A percentile compares a stretch with the other conserved stretches of the same genome.
Conservation (phyloP, 495 filamentous ascomycete species). For the Usnea hakonensis region DNA sequence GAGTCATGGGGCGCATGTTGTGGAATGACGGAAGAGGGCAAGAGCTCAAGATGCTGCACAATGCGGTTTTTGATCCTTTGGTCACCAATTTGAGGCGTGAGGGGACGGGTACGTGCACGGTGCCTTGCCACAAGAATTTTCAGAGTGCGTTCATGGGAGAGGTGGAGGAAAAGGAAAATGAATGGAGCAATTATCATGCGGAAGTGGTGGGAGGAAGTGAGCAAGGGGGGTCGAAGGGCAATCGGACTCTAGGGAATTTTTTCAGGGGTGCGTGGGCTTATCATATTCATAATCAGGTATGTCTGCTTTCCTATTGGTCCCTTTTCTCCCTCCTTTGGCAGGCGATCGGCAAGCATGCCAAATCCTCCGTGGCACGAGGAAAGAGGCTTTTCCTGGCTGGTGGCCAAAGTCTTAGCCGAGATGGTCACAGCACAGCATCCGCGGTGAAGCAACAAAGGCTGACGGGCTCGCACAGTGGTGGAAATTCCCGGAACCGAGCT, state of each 20-base stretch:
- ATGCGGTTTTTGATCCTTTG: slow-evolving; percentile 49
- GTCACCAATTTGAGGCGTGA: slow-evolving; percentile 52
- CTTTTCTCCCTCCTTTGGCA: not conserved
- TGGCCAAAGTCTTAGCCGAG: not conserved
- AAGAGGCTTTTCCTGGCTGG: not conserved
- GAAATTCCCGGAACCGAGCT: slow-evolving; percentile 49
- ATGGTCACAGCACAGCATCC: not conserved
- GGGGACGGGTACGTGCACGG: slow-evolving; percentile 43
- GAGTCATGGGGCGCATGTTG: slow-evolving; percentile 49
- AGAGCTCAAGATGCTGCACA: slow-evolving; percentile 50
- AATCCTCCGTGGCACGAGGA: not conserved
- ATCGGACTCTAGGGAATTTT: slow-evolving; percentile 48
- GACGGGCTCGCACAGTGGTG: slow-evolving; percentile 31
- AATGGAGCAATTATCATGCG: slow-evolving; percentile 47
- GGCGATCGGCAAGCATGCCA: not conserved
- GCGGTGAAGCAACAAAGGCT: not conserved
- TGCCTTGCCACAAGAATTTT: slow-evolving; percentile 49
- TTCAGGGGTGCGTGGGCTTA: slow-evolving; percentile 51
- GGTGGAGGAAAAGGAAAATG: slow-evolving; percentile 34
- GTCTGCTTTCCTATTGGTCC: slow-evolving; percentile 11
- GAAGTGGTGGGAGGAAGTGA: slow-evolving; percentile 25
- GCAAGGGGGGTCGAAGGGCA: slow-evolving; percentile 32
- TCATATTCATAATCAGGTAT: slow-evolving; percentile 53
- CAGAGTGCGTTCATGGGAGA: slow-evolving; percentile 42
- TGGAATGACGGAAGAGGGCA: slow-evolving; percentile 46